Base-by-base conservation (phyloP, 208 protist species). In the Leishmania braziliensis region DNA sequence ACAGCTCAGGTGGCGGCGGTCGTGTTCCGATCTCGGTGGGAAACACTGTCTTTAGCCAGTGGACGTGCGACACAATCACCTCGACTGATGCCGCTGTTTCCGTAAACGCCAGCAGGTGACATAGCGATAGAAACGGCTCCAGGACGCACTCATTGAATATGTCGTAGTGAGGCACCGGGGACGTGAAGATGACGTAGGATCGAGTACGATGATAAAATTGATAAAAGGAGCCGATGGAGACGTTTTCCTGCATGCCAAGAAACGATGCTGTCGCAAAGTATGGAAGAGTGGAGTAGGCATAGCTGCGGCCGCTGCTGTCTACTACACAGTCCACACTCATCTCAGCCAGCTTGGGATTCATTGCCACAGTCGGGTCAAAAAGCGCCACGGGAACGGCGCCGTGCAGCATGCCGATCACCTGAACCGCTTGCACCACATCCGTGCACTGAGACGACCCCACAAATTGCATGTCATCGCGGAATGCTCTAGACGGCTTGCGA, bases 41-140 rank as follows among this genome's bases (percentile, higher is more conserved):
- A 76, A 86, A 88, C 33, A 86, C 86, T n/a, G 89, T 87, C 54
- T 91, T 89, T 43, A 97, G 80, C 93, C 91, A 95, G 54, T 90
- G 60, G 20, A 87, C 91, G 80, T 95, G 92, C n/a, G 93, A 95
- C 26, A 97, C 82, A 26, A 93, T 80, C 56, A 97, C 85, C 72
- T 91, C 84, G n/a, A 95, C 65, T 2, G 82, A 84, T 51, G 79
- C 83, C 23, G 82, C 65, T 26, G 87, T 77, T 16, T 97, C 87
- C 71, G 84, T 84, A 26, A 90, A 80, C 48, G 90, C 91, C 23
- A 95, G 71, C 65, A 97, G 78, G 66, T 97, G 91, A 23, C 86
- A 81, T 54, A 93, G 83, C 54, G 85, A 86, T 39, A 95, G 80
- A 23, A 95, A 50, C 6, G 93, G 90, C 80, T 95, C 90, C 36